Evolutionary conservation across 2,329 filamentous ascomycete species (phyloP), one percentile per base, ranked within the genome.

Genomic region (Sporothrix luriei): DNA sequence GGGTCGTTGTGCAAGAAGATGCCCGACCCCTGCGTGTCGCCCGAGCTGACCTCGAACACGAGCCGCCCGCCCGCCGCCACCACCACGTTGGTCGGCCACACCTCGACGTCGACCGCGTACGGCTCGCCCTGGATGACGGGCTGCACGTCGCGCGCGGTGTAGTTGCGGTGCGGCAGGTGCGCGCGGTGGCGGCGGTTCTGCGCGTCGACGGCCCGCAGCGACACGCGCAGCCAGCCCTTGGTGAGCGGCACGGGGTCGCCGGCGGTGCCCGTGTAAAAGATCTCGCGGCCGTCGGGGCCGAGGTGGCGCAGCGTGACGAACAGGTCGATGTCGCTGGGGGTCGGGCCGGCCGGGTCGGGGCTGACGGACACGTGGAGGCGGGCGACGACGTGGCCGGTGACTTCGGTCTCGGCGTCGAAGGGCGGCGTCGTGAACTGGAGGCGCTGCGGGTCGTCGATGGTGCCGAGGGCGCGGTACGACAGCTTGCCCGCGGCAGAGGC

Each of bases 311-410:
- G 78, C 0, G 88, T 90, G 19, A 90, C 75, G 74, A 90, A 90
- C 4, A 90, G 76, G 73, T 90, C 87, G 43, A 90, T 88, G 68
- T 90, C 88, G 5, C 75, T 78, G 0, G 78, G 76, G 1, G 75
- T 78, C 1, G 73, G 73, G 1, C 64, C 46, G 29, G 48, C 48
- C 1, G 64, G 26, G 11, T 0, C 64, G 2, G 43, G 46, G 7
- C 48, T 52, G 4, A 91, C 85, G 71, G 88, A 87, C 21, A 72
- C 70, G 14, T 49, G 26, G 4, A 92, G 80, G 72, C 87, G 88
- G 0, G 88, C 88, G 0, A 86, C 81, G 38, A 91, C 80, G 74
- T 91, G 88, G 0, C 90, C 90, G 0, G 90, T 92, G 68, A 92
- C 86, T 75, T 92, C 90, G 0, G 85, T 90, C 74, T 91, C 71